Evolutionary conservation across 305 asterid genomes (phyloP), one percentile per base, ranked within the genome.

Genomic region (Fraxinus latifolia): DNA sequence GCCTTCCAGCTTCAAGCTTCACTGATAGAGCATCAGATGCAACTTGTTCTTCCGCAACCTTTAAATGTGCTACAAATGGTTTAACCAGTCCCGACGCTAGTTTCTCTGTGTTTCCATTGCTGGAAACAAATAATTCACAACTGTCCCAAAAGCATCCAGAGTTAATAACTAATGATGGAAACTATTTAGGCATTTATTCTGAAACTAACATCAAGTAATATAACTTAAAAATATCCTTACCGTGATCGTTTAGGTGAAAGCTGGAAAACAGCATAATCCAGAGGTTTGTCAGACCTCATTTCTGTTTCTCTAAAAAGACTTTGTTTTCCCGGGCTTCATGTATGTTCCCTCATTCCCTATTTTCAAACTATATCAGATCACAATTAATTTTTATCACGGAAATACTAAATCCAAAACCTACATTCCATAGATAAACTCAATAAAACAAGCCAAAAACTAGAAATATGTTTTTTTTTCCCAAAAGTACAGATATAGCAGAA

Each of bases 71-170:
- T 79, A 91, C 89, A 82, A 94, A 96, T 60, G 99, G 98, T 89
- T 96, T 93, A 85, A 94, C 87, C 77, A 92, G 89, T 62, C 99
- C 99, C 7, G 99, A 94, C 19, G 99, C 98, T 50, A 96, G 90
- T 82, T 92, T 96, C 90, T 96, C 99, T 1, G 85, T 89, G 87
- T 85, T 89, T 80, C 95, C 94, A 83, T 87, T 89, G 53, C 94
- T 87, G 71, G 95, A 91, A 86, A 93, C 95, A 77, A 92, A 89
- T 88, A 95, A 89, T 80, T 95, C 98, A 58, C 97, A 95, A 86
- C 97, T 95, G 92, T 70, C 83, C 80, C 80, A 80, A 81, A 68
- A 67, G 58, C 84, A 80, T 77, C 50, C 79, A 2, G 1, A 71
- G 27, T 75, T 33, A 82, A 42, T 73, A 74, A 77, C 83, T 17